phyloP scores from a whole-genome alignment of 192 early-diverging fungal species.

The Chytriomyces sp. region DNA sequence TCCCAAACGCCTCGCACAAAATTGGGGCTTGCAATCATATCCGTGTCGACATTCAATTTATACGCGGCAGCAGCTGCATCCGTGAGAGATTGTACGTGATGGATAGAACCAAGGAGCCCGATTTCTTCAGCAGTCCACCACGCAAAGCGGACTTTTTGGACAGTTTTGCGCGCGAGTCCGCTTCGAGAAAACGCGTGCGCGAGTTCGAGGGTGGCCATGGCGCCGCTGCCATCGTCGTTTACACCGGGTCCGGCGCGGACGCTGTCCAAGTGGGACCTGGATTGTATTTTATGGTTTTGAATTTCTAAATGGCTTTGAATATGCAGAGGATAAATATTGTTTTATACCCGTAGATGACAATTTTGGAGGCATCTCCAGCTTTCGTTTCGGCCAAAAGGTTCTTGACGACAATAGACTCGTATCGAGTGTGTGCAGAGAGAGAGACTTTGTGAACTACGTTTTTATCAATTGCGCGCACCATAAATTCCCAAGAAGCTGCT shows the following conservation, averaged over 20 bases:
- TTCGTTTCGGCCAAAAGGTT: conserved; percentile 44
- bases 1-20: conserved; percentile 48
- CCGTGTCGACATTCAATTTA: conserved; percentile 19
- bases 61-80: neutral
- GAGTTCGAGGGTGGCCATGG: conserved; percentile 48
- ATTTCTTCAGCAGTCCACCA: conserved; percentile 48
- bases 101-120: conserved; percentile 47
- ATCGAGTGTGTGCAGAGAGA: neutral
- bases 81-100: conserved; percentile 45
- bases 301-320: too few relatives aligned
- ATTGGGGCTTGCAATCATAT: conserved; percentile 59
- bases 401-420: neutral
- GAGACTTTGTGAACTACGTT: neutral
- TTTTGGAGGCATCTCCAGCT: conserved; percentile 21
- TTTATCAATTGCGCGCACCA: neutral
- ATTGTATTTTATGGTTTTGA: too few relatives aligned
- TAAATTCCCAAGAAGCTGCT: conserved; percentile 1
- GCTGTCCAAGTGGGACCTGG: conserved; percentile 45
- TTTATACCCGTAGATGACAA: conserved; percentile 20
- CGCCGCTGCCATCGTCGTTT: conserved; percentile 57
- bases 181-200: conserved; percentile 25
- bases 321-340: neutral
- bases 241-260: conserved; percentile 54
- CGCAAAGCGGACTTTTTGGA: conserved; percentile 43
- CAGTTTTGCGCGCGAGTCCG: conserved; percentile 23